These are phyloP conservation scores for Russula abietina DNA, from an alignment of 768 basidiomycete genomes.

Conservation along the genomic window DNA sequence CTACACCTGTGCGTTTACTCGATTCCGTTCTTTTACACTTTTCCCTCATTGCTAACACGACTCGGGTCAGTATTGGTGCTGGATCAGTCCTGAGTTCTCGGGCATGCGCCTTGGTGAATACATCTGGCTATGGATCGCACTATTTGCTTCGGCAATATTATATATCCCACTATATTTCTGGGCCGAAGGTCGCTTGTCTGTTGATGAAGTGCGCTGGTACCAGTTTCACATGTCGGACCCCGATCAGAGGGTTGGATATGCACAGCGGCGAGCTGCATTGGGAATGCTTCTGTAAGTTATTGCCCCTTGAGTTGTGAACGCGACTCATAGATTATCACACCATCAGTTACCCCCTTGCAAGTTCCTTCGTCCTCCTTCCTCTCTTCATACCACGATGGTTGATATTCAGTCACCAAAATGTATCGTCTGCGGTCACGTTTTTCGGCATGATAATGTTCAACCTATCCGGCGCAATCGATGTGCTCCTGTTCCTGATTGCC, in stretches of 20 bases:
- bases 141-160: slow-evolving; percentile 32
- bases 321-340: not conserved
- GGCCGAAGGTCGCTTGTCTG: slow-evolving; percentile 33
- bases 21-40: not conserved
- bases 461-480: slow-evolving; percentile 39
- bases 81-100: slow-evolving; percentile 34
- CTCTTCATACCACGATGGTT: slow-evolving; percentile 39
- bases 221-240: slow-evolving; percentile 26
- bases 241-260: slow-evolving; percentile 7
- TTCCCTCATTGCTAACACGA: slow-evolving; percentile 13
- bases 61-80: slow-evolving; percentile 36
- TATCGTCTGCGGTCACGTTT: slow-evolving; percentile 33
- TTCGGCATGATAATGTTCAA: slow-evolving; percentile 32
- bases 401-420: slow-evolving; percentile 25
- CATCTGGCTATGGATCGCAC: slow-evolving; percentile 42
- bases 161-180: slow-evolving; percentile 38
- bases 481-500: slow-evolving; percentile 35
- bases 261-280: slow-evolving; percentile 13
- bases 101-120: slow-evolving; percentile 39
- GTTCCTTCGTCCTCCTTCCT: slow-evolving; percentile 37
- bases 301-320: not conserved
- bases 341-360: slow-evolving; percentile 34
- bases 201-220: slow-evolving; percentile 28
- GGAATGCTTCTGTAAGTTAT: slow-evolving; percentile 30
- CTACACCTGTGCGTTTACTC: slow-evolving; percentile 33